A percentile compares a stretch with the other conserved stretches of the same genome.
These are phyloP conservation scores for Beauveria sp. DNA, from an alignment of 2,329 filamentous ascomycete species.

Conservation along the genomic window DNA sequence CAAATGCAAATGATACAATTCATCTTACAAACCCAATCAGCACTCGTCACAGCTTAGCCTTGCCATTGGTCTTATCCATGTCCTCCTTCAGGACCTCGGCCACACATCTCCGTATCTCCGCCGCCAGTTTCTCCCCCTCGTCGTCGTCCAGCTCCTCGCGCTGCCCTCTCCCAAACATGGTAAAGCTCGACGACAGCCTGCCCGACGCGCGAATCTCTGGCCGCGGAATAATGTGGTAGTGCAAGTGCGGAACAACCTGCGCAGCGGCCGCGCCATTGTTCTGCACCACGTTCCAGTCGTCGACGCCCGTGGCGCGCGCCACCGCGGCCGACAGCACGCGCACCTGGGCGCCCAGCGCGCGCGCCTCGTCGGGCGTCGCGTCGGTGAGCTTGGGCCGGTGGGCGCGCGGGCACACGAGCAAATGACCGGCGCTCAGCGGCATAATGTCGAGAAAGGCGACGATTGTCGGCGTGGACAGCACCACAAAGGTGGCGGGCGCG, in stretches of 20 bases:
- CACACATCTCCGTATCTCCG: constrained; percentile 42
- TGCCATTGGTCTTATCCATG: constrained; percentile 19
- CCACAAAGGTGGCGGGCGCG: constrained; percentile 48
- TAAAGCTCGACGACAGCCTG: constrained; percentile 57
- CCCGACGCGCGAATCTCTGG: constrained; percentile 56
- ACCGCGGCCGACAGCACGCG: constrained; percentile 67
- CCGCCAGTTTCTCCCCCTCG: constrained; percentile 56
- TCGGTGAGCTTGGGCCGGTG: constrained; percentile 76
- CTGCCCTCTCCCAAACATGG: constrained; percentile 72
- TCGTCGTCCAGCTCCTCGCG: constrained; percentile 68
- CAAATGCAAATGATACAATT: constrained; percentile 4
- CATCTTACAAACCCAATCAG: background rate
- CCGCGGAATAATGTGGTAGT: constrained; percentile 89
- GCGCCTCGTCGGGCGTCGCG: constrained; percentile 53
- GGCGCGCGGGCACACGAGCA: constrained; percentile 69
- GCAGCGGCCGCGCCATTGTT: constrained; percentile 88
- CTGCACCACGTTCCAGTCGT: constrained; percentile 94
- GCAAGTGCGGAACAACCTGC: constrained; percentile 87
- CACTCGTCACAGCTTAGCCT: constrained; percentile 29
- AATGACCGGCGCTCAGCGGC: constrained; percentile 75
- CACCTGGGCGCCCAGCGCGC: constrained; percentile 63
- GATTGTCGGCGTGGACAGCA: constrained; percentile 70
- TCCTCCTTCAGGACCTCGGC: constrained; percentile 40
- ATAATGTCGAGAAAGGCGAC: constrained; percentile 91
- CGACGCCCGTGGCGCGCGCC: constrained; percentile 58